Evolutionary conservation across 352 stramenopile genomes (phyloP).

Genomic region (Phytopythium chamaehyphon): DNA sequence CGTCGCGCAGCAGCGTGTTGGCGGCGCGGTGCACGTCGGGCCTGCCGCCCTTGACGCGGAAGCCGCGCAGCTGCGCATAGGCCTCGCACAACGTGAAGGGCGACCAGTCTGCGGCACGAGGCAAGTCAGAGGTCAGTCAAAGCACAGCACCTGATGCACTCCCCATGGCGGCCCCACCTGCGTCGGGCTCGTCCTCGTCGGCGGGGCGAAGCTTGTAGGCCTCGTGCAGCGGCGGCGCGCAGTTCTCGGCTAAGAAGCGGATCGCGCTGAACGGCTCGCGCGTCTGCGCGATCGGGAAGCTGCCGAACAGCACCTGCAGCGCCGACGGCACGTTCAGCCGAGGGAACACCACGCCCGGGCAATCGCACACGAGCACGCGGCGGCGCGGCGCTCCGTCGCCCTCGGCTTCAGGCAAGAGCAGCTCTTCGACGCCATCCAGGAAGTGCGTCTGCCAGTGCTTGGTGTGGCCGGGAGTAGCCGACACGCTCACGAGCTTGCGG

Average conservation of each 20-base stretch:
- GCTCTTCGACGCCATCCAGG: constrained; percentile 52
- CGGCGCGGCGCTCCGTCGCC: constrained; percentile 4
- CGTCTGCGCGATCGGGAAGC: constrained; percentile 82
- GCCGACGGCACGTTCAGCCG: constrained; percentile 61
- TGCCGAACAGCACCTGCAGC: constrained; percentile 80
- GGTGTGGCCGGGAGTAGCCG: constrained; percentile 69
- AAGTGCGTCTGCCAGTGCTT: constrained; percentile 85
- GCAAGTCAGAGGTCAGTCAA: neutral
- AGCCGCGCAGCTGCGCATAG: constrained; percentile 70
- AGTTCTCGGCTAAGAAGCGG: constrained; percentile 85
- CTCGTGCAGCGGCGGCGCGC: constrained; percentile 55
- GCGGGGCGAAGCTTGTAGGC: constrained; percentile 79
- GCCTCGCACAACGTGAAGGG: constrained; percentile 74
- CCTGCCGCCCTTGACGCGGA: constrained; percentile 68
- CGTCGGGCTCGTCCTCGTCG: constrained; percentile 45
- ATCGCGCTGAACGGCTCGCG: constrained; percentile 83
- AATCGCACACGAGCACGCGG: constrained; percentile 71
- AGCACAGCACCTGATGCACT: too few species aligned
- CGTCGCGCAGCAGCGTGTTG: constrained; percentile 71
- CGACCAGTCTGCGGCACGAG: constrained; percentile 43
- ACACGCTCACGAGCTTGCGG: constrained; percentile 78
- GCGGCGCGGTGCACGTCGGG: constrained; percentile 72
- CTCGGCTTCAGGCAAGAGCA: constrained; percentile 23
- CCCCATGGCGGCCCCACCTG: neutral
- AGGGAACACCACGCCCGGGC: constrained; percentile 77